Percentiles rank a stretch among this genome's conserved stretches.
These are phyloP conservation scores for Xylaria sp. DNA, from an alignment of 2,329 filamentous ascomycete species.

Conservation along the genomic window DNA sequence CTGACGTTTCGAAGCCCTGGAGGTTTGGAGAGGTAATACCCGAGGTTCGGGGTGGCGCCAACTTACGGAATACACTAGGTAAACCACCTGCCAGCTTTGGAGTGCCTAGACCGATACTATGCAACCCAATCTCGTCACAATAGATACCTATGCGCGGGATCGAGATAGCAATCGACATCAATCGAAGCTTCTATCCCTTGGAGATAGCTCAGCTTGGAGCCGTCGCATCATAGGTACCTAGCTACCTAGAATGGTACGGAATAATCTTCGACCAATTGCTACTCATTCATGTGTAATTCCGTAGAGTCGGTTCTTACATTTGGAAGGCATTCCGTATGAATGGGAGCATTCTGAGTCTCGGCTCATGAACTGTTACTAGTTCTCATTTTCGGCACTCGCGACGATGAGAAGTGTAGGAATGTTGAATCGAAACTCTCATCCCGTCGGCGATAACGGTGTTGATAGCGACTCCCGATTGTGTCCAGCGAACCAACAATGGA, in stretches of 20 bases:
- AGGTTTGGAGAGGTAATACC: not conserved
- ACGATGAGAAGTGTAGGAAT: not conserved
- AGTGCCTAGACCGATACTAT: too few relatives aligned
- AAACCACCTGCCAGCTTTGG: too few relatives aligned
- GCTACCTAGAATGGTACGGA: not conserved
- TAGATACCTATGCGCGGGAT: not conserved
- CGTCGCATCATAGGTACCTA: not conserved
- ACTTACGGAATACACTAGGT: not conserved
- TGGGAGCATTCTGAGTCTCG: not conserved
- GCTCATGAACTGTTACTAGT: not conserved
- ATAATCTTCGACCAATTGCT: not conserved
- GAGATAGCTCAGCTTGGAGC: not conserved
- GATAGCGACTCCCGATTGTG: conserved; percentile 42
- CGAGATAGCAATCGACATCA: not conserved
- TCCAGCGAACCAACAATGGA: conserved; percentile 7
- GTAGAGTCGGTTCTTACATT: not conserved
- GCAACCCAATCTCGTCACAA: too few relatives aligned
- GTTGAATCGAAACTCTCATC: not conserved
- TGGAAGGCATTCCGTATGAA: too few relatives aligned
- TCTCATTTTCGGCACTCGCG: not conserved
- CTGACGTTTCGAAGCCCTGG: not conserved
- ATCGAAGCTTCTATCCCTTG: not conserved
- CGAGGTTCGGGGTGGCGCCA: not conserved
- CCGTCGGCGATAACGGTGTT: not conserved
- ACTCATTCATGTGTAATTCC: not conserved